phyloP scores from a whole-genome alignment of 2,329 filamentous ascomycete genomes.

The Pseudogymnoascus sp. region DNA sequence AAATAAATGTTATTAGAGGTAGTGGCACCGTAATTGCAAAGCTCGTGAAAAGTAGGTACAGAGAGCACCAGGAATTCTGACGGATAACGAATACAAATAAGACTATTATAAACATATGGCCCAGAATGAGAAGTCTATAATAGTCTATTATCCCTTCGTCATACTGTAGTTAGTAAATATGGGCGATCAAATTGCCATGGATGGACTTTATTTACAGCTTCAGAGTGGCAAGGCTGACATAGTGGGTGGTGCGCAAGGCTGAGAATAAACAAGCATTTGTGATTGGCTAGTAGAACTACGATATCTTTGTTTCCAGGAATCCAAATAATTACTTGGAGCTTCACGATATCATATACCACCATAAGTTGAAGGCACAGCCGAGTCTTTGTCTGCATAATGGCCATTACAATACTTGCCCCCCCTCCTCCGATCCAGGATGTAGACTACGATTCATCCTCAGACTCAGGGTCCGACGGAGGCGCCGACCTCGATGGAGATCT shows the following conservation, averaged over 20 bases:
- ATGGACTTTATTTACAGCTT: background rate
- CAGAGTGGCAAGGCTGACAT: background rate
- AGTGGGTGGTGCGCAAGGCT: background rate
- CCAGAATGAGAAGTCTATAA: background rate
- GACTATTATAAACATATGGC: background rate
- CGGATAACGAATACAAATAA: background rate
- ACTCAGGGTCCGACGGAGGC: conserved; percentile 24
- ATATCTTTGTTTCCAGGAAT: background rate
- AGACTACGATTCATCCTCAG: conserved; percentile 15
- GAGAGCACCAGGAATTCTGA: background rate
- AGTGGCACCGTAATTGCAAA: background rate
- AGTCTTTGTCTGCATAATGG: conserved; percentile 18
- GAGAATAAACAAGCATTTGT: background rate
- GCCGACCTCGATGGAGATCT: conserved; percentile 27
- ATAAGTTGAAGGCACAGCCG: background rate
- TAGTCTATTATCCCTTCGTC: background rate
- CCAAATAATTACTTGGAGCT: conserved; percentile 5
- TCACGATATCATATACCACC: background rate
- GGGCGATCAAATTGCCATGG: background rate
- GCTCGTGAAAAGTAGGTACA: background rate
- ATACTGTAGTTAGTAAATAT: background rate
- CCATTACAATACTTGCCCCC: conserved; percentile 28
- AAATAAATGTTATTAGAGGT: background rate
- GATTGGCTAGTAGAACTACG: background rate
- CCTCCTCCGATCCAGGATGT: conserved; percentile 19